These are phyloP conservation scores for Sugiyamaella lignohabitans DNA, from an alignment of 805 yeast genomes.

Conservation along the genomic window DNA sequence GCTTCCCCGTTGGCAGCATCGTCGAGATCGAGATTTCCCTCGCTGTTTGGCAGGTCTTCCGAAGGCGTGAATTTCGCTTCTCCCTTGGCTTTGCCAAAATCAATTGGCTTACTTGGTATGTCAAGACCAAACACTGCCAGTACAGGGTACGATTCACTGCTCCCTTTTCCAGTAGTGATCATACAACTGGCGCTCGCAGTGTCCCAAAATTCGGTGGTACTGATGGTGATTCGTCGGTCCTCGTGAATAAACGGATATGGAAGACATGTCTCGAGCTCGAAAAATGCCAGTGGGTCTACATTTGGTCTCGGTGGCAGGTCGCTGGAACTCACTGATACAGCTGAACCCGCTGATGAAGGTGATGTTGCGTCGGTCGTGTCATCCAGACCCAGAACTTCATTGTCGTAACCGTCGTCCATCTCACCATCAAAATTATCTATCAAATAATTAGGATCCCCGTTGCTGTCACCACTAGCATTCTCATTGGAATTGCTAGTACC, in stretches of 20 bases:
- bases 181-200: neutral
- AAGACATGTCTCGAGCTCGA: conserved; percentile 24
- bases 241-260: conserved; percentile 25
- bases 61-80: conserved; percentile 20
- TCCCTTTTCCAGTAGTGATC: no score
- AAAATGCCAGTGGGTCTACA: conserved; percentile 21
- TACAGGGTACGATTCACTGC: neutral
- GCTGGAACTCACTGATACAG: neutral
- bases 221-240: conserved; percentile 20
- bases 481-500: neutral
- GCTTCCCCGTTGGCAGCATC: conserved; percentile 9
- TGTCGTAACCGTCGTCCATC: conserved; percentile 13
- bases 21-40: conserved; percentile 1
- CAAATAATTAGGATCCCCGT: no score
- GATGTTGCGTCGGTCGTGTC: neutral
- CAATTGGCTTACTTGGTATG: conserved; percentile 11
- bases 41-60: neutral
- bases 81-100: conserved; percentile 23
- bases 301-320: neutral
- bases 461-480: no score
- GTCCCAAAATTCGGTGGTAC: conserved; percentile 3
- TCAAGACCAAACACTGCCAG: conserved; percentile 12
- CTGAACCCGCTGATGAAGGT: neutral
- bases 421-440: no score
- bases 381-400: no score